These are phyloP conservation scores for Euphorbia schlechtendalii DNA, from an alignment of 441 rosid genomes.

Conservation along the genomic window DNA sequence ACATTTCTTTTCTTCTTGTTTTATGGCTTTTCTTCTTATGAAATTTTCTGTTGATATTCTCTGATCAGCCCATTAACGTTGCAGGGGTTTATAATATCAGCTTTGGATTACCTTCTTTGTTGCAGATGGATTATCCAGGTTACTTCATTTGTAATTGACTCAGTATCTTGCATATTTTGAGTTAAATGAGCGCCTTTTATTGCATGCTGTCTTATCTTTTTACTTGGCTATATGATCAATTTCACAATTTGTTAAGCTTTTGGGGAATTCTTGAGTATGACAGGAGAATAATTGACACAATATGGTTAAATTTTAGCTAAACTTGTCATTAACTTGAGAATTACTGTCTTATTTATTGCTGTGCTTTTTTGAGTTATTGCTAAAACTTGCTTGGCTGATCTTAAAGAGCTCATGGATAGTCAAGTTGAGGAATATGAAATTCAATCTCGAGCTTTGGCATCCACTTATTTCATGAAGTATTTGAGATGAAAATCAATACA, in stretches of 20 bases:
- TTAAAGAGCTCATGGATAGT: not conserved
- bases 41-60: not conserved
- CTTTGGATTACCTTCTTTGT: not conserved
- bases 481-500: not conserved
- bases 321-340: not conserved
- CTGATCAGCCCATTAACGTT: slow-evolving; percentile 15
- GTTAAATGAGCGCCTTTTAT: not conserved
- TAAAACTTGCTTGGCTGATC: not conserved
- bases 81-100: slow-evolving; percentile 33
- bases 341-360: not conserved
- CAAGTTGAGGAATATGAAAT: not conserved
- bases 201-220: not conserved
- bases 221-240: not conserved
- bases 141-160: not conserved
- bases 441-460: not conserved
- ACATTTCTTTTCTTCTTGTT: too few species aligned
- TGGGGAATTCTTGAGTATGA: not conserved
- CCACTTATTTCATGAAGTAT: not conserved
- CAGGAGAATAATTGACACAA: not conserved
- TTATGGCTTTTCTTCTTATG: not conserved
- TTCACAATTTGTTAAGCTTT: not conserved
- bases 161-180: slow-evolving; percentile 4
- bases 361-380: not conserved
- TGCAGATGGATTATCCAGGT: not conserved
- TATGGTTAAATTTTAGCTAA: not conserved